phyloP scores from a whole-genome alignment of 1,284 basidiomycete species.

The Moniliella sp. region DNA sequence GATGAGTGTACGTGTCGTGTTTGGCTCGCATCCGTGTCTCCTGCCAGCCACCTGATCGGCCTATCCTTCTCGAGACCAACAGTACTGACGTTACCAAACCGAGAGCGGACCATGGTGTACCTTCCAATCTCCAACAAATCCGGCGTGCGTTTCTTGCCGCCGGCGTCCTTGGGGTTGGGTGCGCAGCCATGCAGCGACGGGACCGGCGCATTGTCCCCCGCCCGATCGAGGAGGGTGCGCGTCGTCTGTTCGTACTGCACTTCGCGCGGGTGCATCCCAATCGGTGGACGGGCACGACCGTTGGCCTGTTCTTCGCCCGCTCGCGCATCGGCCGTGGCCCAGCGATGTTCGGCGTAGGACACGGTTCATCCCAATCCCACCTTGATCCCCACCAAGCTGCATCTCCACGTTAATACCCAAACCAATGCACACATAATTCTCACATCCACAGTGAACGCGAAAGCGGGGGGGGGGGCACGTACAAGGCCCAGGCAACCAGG shows the following conservation, averaged over 20 bases:
- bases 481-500: conserved; percentile 15
- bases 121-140: conserved; percentile 27
- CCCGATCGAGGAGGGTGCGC: conserved; percentile 10
- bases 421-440: neutral
- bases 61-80: too few species aligned
- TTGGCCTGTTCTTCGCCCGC: conserved; percentile 27
- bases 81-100: conserved; percentile 23
- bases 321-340: conserved; percentile 16
- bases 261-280: conserved; percentile 21
- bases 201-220: conserved; percentile 15
- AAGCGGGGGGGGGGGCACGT: conserved; percentile 1
- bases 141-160: too few species aligned
- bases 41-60: too few species aligned
- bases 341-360: conserved; percentile 19
- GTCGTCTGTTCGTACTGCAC: conserved; percentile 16
- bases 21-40: too few species aligned
- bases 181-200: neutral
- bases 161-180: conserved; percentile 1
- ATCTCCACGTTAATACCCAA: neutral
- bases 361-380: conserved; percentile 24
- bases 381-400: conserved; percentile 20
- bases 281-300: conserved; percentile 15
- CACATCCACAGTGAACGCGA: too few species aligned
- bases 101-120: conserved; percentile 24
- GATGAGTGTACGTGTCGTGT: too few species aligned